Evolutionary conservation across 1,284 basidiomycete species (phyloP), one percentile per base, ranked within the genome.

Genomic region (Boletus mariae): DNA sequence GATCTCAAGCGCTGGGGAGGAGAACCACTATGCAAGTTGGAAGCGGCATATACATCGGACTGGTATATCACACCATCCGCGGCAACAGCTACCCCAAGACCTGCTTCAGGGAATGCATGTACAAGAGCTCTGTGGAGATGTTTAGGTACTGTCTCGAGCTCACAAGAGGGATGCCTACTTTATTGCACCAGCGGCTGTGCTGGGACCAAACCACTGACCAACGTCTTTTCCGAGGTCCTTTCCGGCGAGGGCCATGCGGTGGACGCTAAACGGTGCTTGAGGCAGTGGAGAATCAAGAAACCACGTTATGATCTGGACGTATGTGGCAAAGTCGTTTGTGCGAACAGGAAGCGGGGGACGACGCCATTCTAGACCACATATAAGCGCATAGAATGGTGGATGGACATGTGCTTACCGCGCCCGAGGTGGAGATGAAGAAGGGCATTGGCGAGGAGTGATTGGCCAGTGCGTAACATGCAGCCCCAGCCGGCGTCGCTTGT

Each of bases 171-270:
- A 9, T 9, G 72, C 82, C 57, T 66, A 90, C 88, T 90, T 93
- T 74, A 98, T 90, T 13, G 94, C 95, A 34, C 94, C 94, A 6
- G 95, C 94, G 29, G 96, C 96, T 0, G 93, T 96, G 66, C 92
- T 96, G 0, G 96, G 96, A 0, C 96, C 96, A 65, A 98, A 98
- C 96, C 96, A 98, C 70, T 94, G 90, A 2, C 96, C 96, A 0
- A 98, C 90, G 60, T 95, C 92, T 60, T 93, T 98, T 12, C 96
- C 96, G 1, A 98, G 80, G 59, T 94, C 89, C 68, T 97, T 96
- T 3, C 96, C 96, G 10, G 94, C 90, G 15, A 94, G 75, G 0
- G 95, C 95, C 87, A 99, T 97, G 41, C 93, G 84, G 72, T 99
- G 96, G 1, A 99, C 92, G 58, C 92, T 92, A 70, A 98, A 99